Evolutionary conservation across 2,329 filamentous ascomycete species (phyloP).

Genomic region (Epichloe gansuensis): DNA sequence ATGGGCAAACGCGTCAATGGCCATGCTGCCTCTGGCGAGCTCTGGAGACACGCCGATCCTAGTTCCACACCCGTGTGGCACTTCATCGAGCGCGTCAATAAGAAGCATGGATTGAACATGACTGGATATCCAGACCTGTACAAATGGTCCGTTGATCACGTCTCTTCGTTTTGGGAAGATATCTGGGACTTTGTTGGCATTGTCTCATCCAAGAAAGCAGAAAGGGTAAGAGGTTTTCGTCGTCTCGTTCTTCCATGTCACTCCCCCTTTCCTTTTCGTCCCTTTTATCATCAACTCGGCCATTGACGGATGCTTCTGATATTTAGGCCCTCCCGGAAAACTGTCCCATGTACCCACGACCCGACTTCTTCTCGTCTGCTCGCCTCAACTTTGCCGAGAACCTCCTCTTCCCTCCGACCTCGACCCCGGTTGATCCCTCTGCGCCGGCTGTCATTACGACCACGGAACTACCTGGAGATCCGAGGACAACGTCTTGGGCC

Average conservation of each 20-base stretch:
- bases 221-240: slow-evolving; percentile 33
- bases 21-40: slow-evolving; percentile 25
- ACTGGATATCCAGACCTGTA: slow-evolving; percentile 64
- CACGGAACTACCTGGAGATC: slow-evolving; percentile 58
- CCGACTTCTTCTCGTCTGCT: slow-evolving; percentile 70
- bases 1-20: slow-evolving; percentile 10
- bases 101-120: slow-evolving; percentile 51
- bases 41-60: slow-evolving; percentile 63
- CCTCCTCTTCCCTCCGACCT: slow-evolving; percentile 60
- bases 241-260: not conserved
- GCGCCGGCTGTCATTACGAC: slow-evolving; percentile 64
- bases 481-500: slow-evolving; percentile 54
- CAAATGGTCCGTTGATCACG: slow-evolving; percentile 70
- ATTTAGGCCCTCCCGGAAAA: slow-evolving; percentile 53
- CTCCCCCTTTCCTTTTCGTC: not conserved
- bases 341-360: slow-evolving; percentile 71
- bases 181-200: slow-evolving; percentile 77
- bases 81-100: slow-evolving; percentile 59
- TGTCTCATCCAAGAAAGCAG: slow-evolving; percentile 51
- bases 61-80: slow-evolving; percentile 56
- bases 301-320: not conserved
- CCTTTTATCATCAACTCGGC: not conserved
- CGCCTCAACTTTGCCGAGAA: slow-evolving; percentile 92
- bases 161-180: slow-evolving; percentile 70
- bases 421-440: slow-evolving; percentile 34